Percentiles rank a stretch among this genome's conserved stretches.
Conservation (phyloP, 2,329 filamentous ascomycete species). For the Colletotrichum tabaci region DNA sequence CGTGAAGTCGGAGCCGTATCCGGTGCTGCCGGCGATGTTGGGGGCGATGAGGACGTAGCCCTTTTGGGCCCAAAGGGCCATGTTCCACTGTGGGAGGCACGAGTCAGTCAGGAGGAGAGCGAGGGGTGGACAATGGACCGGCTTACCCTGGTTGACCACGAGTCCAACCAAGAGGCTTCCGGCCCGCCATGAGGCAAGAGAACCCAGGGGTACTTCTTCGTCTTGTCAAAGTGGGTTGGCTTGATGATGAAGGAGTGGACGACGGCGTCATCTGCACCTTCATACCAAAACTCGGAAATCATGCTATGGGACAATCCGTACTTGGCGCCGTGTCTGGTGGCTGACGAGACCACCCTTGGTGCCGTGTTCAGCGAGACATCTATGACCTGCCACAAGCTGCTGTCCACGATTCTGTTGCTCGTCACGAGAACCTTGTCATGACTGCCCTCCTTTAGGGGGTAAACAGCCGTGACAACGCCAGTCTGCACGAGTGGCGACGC, state of each 20-base stretch:
- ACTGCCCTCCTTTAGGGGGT: constrained; percentile 47
- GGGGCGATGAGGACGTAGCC: constrained; percentile 73
- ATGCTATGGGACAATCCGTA: constrained; percentile 54
- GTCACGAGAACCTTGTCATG: constrained; percentile 54
- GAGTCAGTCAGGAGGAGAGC: not conserved
- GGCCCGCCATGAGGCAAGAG: constrained; percentile 59
- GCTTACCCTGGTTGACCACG: constrained; percentile 63
- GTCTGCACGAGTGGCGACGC: constrained; percentile 47
- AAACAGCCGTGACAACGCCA: constrained; percentile 49
- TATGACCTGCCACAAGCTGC: constrained; percentile 55
- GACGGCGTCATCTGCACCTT: constrained; percentile 52
- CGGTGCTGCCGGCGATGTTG: constrained; percentile 71
- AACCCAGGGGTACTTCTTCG: constrained; percentile 55
- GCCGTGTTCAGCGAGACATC: constrained; percentile 44
- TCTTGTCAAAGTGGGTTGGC: constrained; percentile 55
- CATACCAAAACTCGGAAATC: constrained; percentile 58
- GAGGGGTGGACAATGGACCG: not conserved
- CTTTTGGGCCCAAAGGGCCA: constrained; percentile 71
- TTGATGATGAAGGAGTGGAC: constrained; percentile 58
- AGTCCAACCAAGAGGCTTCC: constrained; percentile 65
- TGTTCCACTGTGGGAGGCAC: constrained; percentile 62
- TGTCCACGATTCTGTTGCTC: constrained; percentile 56
- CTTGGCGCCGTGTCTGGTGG: constrained; percentile 50
- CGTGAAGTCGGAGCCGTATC: constrained; percentile 64
- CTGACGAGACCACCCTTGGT: constrained; percentile 50